These are phyloP conservation scores for Croton setiger DNA, from an alignment of 441 rosid species.

Conservation along the genomic window DNA sequence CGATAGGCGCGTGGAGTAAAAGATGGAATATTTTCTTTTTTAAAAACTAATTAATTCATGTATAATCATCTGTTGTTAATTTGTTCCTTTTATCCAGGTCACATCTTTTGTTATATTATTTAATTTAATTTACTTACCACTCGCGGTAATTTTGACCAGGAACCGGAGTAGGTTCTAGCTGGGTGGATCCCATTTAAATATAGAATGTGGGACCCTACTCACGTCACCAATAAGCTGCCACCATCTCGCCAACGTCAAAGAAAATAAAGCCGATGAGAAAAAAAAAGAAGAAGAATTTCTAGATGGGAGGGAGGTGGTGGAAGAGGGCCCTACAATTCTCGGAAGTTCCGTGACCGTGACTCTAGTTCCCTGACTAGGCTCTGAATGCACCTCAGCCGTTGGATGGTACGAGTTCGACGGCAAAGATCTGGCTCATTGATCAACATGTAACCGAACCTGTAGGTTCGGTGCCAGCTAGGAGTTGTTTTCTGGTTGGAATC, in stretches of 20 bases:
- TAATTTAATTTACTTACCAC: constrained; percentile 17
- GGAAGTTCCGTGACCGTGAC: constrained; percentile 81
- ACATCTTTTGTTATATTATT: background rate
- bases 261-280: constrained; percentile 42
- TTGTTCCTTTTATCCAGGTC: constrained; percentile 7
- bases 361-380: constrained; percentile 29
- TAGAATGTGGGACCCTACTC: constrained; percentile 29
- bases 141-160: constrained; percentile 40
- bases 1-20: constrained; percentile 35
- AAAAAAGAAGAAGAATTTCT: constrained; percentile 50
- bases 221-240: constrained; percentile 48
- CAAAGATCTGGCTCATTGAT: constrained; percentile 25
- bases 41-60: too few species aligned
- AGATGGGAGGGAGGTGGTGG: constrained; percentile 33
- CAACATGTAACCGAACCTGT: constrained; percentile 26
- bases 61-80: background rate
- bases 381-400: constrained; percentile 32
- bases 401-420: constrained; percentile 24
- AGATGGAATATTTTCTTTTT: background rate
- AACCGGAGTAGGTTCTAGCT: background rate
- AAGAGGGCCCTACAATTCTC: constrained; percentile 53
- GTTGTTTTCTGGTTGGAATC: constrained; percentile 30
- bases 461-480: constrained; percentile 68
- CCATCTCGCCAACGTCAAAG: constrained; percentile 50
- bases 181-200: background rate